phyloP scores from a whole-genome alignment of 192 early-diverging fungal species.

The Pilaira anomala region DNA sequence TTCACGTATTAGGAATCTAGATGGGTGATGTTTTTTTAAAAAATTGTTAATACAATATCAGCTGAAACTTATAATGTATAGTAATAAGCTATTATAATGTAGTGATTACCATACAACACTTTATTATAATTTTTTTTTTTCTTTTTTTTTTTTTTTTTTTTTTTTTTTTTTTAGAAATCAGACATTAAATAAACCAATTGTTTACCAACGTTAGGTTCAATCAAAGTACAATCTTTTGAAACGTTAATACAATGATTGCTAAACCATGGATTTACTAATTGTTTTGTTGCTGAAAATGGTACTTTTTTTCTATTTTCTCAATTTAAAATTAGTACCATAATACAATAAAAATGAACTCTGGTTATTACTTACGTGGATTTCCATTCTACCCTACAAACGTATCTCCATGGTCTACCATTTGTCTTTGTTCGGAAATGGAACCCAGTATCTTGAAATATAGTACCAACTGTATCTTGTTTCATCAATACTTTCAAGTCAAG shows the following conservation, averaged over 20 bases:
- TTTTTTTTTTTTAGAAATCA: neutral
- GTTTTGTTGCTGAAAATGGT: too few species aligned
- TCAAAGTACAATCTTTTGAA: conserved; percentile 3
- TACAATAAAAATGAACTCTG: neutral
- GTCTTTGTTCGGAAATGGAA: neutral
- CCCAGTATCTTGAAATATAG: neutral
- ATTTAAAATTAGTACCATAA: too few species aligned
- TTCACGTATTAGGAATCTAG: too few species aligned
- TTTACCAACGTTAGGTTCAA: neutral
- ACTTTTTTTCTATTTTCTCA: neutral
- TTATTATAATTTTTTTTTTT: neutral
- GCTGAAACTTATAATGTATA: too few species aligned
- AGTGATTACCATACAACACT: too few species aligned
- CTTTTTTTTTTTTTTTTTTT: neutral
- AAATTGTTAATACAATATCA: too few species aligned
- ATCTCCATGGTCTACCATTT: neutral
- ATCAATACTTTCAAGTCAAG: neutral
- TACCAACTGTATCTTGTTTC: neutral
- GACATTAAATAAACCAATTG: neutral
- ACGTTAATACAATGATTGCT: neutral
- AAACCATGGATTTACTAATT: neutral
- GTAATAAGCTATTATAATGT: too few species aligned
- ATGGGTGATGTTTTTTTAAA: too few species aligned
- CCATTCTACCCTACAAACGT: neutral
- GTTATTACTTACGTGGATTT: neutral